Percentiles rank a stretch among this genome's conserved stretches.
phyloP scores from a whole-genome alignment of 2,329 filamentous ascomycete genomes.

The Pseudogymnoascus sp. region DNA sequence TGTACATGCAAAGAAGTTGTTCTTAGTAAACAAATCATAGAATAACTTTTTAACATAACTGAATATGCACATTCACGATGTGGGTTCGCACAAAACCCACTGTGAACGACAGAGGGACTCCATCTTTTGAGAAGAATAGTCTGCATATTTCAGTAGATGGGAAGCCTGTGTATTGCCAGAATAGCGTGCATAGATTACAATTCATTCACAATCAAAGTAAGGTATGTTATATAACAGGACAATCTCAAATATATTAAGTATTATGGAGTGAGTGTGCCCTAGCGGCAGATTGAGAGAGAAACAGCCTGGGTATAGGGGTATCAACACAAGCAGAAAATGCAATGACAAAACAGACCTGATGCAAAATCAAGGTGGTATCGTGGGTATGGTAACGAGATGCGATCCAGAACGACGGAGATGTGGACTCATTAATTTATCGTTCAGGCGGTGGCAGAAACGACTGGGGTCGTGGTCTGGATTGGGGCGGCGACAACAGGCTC shows the following conservation, averaged over 20 bases:
- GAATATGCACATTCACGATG: no score
- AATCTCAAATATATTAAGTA: slow-evolving; percentile 27
- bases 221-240: not conserved
- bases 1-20: no score
- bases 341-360: slow-evolving; percentile 25
- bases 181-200: not conserved
- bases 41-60: no score
- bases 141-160: no score
- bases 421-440: slow-evolving; percentile 10
- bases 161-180: no score
- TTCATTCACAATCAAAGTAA: not conserved
- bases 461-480: slow-evolving; percentile 20
- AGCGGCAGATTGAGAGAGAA: slow-evolving; percentile 31
- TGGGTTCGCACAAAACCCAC: no score
- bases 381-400: slow-evolving; percentile 25
- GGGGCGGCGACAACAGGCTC: slow-evolving; percentile 20
- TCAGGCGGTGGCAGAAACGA: slow-evolving; percentile 29
- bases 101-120: no score
- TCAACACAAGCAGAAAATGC: slow-evolving; percentile 30
- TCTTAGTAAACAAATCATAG: no score
- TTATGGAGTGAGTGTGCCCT: slow-evolving; percentile 29
- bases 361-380: slow-evolving; percentile 32
- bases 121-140: no score
- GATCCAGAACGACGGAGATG: slow-evolving; percentile 2
- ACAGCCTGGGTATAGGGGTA: slow-evolving; percentile 34